Evolutionary conservation across 176 grass and related monocot species (phyloP).

Genomic region (Ananas comosus): DNA sequence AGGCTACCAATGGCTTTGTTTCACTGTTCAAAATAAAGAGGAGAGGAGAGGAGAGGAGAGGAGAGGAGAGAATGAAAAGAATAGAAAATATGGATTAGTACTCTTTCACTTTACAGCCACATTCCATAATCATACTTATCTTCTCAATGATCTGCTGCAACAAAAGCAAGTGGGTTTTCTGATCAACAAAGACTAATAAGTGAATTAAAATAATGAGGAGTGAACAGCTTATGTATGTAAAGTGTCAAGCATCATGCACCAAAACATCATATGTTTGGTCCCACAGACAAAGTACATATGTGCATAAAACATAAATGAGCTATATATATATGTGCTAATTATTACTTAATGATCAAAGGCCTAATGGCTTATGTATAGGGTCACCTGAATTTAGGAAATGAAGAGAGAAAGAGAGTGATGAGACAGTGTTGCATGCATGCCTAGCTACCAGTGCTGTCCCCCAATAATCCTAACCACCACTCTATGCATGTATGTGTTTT

Average conservation of each 20-base stretch:
- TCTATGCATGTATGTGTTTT: not conserved
- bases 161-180: constrained; percentile 2
- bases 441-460: not conserved
- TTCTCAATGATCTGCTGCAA: not conserved
- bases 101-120: not conserved
- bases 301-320: too few relatives aligned
- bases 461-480: not conserved
- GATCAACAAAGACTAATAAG: not conserved
- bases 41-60: not conserved
- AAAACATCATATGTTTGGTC: not conserved
- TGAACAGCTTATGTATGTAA: constrained; percentile 7
- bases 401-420: too few relatives aligned
- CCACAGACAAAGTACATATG: not conserved
- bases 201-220: not conserved
- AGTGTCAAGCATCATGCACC: constrained; percentile 1
- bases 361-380: not conserved
- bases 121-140: constrained; percentile 2
- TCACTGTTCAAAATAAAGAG: not conserved
- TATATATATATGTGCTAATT: not conserved
- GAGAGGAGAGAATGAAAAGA: not conserved
- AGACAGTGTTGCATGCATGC: not conserved
- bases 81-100: not conserved
- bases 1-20: not conserved
- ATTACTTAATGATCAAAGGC: not conserved
- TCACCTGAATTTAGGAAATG: constrained; percentile 11